Evolutionary conservation across 2,329 filamentous ascomycete species (phyloP).

Genomic region (Pseudogymnoascus sp.): DNA sequence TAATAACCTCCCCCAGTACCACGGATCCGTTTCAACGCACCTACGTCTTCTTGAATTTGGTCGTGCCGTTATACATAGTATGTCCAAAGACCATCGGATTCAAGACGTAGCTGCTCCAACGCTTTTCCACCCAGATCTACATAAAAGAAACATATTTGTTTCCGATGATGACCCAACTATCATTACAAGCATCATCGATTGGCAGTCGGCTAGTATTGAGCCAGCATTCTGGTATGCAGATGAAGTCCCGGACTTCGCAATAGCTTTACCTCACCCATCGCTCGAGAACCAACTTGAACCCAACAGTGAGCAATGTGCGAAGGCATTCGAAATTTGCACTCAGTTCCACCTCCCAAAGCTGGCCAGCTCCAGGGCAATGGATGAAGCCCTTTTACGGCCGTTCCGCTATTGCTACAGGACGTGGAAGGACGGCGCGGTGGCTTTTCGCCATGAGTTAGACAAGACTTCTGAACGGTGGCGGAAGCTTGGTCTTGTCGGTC

Average conservation of each 20-base stretch:
- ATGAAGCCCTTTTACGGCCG: conserved; percentile 32
- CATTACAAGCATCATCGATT: conserved; percentile 36
- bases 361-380: conserved; percentile 26
- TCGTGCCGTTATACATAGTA: conserved; percentile 25
- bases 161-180: conserved; percentile 31
- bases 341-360: conserved; percentile 29
- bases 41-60: conserved; percentile 26
- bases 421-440: conserved; percentile 35
- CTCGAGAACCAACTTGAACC: conserved; percentile 16
- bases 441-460: conserved; percentile 35
- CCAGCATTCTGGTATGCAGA: conserved; percentile 34
- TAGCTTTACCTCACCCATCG: conserved; percentile 19
- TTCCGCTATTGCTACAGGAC: conserved; percentile 35
- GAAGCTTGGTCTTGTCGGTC: conserved; percentile 31
- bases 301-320: conserved; percentile 25
- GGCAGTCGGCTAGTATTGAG: conserved; percentile 35
- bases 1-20: conserved; percentile 19
- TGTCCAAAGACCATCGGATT: conserved; percentile 26
- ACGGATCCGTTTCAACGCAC: conserved; percentile 31
- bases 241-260: conserved; percentile 34
- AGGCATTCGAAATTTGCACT: conserved; percentile 29
- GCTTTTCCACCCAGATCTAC: conserved; percentile 35
- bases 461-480: conserved; percentile 32
- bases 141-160: conserved; percentile 38
- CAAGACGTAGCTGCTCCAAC: conserved; percentile 25